Conservation (phyloP, 441 rosid species). For the Erodium trifolium region DNA sequence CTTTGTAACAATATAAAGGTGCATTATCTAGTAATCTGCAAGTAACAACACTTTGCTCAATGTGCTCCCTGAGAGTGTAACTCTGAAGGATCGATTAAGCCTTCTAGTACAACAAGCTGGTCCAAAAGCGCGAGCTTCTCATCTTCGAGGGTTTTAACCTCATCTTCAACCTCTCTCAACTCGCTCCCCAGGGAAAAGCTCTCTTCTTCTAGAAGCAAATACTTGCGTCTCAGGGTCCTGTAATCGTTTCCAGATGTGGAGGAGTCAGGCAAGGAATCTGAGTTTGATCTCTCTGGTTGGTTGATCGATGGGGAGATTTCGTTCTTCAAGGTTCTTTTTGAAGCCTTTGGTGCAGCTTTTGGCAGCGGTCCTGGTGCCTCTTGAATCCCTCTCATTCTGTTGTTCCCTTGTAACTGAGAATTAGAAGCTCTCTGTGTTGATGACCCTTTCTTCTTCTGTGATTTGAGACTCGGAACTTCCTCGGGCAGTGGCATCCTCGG, state of each 20-base stretch:
- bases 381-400: constrained; percentile 21
- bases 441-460: constrained; percentile 35
- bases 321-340: constrained; percentile 36
- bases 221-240: constrained; percentile 58
- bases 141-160: constrained; percentile 61
- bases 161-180: constrained; percentile 51
- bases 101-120: constrained; percentile 86
- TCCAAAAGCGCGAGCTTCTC: constrained; percentile 73
- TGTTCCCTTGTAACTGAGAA: constrained; percentile 32
- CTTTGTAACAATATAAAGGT: constrained; percentile 12
- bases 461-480: constrained; percentile 32
- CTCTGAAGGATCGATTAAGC: constrained; percentile 70
- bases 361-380: constrained; percentile 24
- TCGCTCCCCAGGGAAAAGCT: constrained; percentile 56
- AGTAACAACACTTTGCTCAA: background rate
- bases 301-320: constrained; percentile 40
- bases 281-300: constrained; percentile 56
- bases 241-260: constrained; percentile 51
- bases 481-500: constrained; percentile 36
- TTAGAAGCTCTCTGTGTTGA: constrained; percentile 27
- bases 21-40: constrained; percentile 1
- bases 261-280: constrained; percentile 61
- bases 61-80: constrained; percentile 23
- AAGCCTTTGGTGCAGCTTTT: constrained; percentile 30
- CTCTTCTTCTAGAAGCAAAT: constrained; percentile 74